Evolutionary conservation across 2,329 filamentous ascomycete species (phyloP), one percentile per base, ranked within the genome.

Genomic region (Aspergillus alliaceus): DNA sequence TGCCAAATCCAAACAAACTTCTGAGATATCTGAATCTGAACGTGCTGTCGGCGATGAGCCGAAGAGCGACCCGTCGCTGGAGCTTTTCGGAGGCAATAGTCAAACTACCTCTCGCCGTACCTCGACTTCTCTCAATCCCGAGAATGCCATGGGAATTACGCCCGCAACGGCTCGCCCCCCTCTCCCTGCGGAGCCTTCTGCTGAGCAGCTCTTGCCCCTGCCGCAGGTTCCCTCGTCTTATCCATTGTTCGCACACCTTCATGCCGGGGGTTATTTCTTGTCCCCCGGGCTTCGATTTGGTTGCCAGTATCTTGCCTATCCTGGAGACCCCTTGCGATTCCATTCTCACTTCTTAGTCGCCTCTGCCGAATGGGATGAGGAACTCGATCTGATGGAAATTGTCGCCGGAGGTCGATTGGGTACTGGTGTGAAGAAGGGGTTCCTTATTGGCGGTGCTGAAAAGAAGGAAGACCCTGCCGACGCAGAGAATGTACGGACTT

Each of bases 351-450:
- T 96, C 72, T 83, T 96, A 66, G 90, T 89, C 7, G 89, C 88
- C n/a, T 86, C 90, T 31, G 86, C 90, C 65, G 86, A 82, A n/a
- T 98, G 92, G 91, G 87, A 97, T 59, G 86, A 96, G 67, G 86
- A 92, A 65, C 88, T 99, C 56, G 84, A 90, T 35, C 79, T 98
- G 68, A 82, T 97, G 64, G 90, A 96, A 64, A 79, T 99, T 14
- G 88, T 98, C 15, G 89, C 87, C 20, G 92, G 91, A 7, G 95
- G 95, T 5, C 83, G 95, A 64, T 75, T 99, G 61, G 95, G 93
- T 0, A 98, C 95, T 2, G 91, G 91, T 50, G 95, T 98, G 20
- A 99, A 99, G 81, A 99, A 99, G 76, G 90, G 91, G 0, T 97
- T 92, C 67, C 78, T 99, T 53, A 83, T 99, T 56, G 93, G 93